These are phyloP conservation scores for Phytophthora tubulina DNA, from an alignment of 352 stramenopile species.

Conservation along the genomic window DNA sequence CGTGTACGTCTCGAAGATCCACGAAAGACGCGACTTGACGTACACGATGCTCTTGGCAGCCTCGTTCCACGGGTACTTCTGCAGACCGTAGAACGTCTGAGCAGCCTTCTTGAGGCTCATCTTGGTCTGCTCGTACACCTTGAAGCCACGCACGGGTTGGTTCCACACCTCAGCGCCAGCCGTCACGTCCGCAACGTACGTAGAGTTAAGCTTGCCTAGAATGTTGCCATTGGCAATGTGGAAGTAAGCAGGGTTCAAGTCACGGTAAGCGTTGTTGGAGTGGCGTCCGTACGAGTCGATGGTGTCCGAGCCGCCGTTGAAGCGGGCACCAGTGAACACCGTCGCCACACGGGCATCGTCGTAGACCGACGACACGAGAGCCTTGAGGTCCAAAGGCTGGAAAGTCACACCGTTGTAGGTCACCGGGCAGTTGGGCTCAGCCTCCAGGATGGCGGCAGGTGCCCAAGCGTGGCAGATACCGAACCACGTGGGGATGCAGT, in stretches of 20 bases:
- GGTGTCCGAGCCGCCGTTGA: slow-evolving; percentile 31
- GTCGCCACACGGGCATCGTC: slow-evolving; percentile 41
- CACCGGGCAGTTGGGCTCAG: slow-evolving; percentile 53
- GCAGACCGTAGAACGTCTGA: slow-evolving; percentile 46
- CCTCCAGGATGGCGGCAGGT: slow-evolving; percentile 49
- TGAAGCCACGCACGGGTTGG: slow-evolving; percentile 58
- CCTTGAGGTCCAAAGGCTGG: slow-evolving; percentile 54
- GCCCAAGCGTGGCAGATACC: slow-evolving; percentile 62
- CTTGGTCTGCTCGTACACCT: slow-evolving; percentile 49
- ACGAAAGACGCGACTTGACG: slow-evolving; percentile 51
- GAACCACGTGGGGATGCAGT: slow-evolving; percentile 59
- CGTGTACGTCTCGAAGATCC: slow-evolving; percentile 53
- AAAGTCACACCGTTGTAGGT: slow-evolving; percentile 52
- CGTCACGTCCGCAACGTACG: slow-evolving; percentile 54
- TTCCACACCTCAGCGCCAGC: slow-evolving; percentile 63
- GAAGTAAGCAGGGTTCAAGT: slow-evolving; percentile 58
- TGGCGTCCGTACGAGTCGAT: slow-evolving; percentile 58
- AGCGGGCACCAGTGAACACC: slow-evolving; percentile 55
- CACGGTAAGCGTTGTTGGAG: slow-evolving; percentile 45
- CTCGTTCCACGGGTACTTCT: slow-evolving; percentile 60
- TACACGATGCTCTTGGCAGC: slow-evolving; percentile 50
- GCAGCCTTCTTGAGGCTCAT: slow-evolving; percentile 45
- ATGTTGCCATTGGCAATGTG: slow-evolving; percentile 59
- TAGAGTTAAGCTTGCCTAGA: slow-evolving; percentile 46
- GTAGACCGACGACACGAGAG: slow-evolving; percentile 48